Conservation (phyloP, 2,329 filamentous ascomycete genomes). For the Sporothrix brasiliensis region DNA sequence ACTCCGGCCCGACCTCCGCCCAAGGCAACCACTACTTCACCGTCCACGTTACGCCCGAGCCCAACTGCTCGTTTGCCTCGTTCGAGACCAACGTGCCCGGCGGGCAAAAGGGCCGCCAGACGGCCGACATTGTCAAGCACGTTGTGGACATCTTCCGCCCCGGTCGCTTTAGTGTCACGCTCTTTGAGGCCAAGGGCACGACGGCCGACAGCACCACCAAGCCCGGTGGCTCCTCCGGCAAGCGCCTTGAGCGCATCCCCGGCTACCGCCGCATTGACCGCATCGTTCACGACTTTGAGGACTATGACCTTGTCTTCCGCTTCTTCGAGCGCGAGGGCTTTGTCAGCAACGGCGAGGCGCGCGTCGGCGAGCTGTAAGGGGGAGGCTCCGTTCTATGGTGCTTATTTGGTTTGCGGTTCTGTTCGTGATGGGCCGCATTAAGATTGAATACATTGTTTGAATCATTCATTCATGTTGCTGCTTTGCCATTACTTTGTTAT, state of each 20-base stretch:
- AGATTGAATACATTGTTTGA: not conserved
- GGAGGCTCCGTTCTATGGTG: not conserved
- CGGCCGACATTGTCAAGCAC: conserved; percentile 86
- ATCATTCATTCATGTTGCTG: not conserved
- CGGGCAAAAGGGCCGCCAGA: conserved; percentile 82
- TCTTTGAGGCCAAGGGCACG: conserved; percentile 81
- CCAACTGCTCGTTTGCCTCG: conserved; percentile 94
- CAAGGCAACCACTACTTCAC: conserved; percentile 79
- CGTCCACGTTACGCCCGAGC: conserved; percentile 96
- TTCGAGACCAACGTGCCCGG: conserved; percentile 98
- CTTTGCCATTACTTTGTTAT: not conserved
- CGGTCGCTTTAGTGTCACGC: conserved; percentile 93
- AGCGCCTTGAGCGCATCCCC: conserved; percentile 72
- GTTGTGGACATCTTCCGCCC: conserved; percentile 96
- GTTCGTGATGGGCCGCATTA: not conserved
- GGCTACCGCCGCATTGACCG: conserved; percentile 90
- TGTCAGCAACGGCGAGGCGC: conserved; percentile 56
- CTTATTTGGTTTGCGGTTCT: conserved; percentile 11
- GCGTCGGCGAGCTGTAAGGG: conserved; percentile 54
- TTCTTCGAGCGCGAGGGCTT: conserved; percentile 93
- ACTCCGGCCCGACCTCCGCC: conserved; percentile 49
- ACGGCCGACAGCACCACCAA: conserved; percentile 16
- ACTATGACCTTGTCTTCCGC: conserved; percentile 93
- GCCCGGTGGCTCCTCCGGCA: conserved; percentile 50
- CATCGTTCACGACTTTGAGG: conserved; percentile 96